phyloP scores from a whole-genome alignment of 1,284 basidiomycete genomes.

The Ustilago tritici region DNA sequence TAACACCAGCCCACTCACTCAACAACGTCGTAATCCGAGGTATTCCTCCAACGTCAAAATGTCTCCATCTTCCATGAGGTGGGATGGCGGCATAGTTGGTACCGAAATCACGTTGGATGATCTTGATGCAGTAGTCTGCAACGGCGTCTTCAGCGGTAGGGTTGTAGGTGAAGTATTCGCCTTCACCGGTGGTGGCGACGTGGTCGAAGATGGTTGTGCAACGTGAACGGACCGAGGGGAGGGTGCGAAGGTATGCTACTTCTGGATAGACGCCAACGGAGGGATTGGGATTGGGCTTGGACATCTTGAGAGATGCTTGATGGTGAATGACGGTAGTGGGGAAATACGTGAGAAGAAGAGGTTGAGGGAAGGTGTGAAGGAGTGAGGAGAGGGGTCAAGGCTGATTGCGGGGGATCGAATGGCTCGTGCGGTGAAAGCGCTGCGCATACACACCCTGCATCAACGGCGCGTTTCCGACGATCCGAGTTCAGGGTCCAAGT shows the following conservation, averaged over 20 bases:
- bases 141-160: constrained; percentile 79
- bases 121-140: constrained; percentile 82
- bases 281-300: not conserved
- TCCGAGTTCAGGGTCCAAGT: constrained; percentile 37
- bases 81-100: constrained; percentile 80
- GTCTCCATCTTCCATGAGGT: constrained; percentile 90
- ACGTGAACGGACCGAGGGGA: constrained; percentile 86
- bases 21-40: constrained; percentile 56
- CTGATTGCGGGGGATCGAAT: constrained; percentile 9
- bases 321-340: not conserved
- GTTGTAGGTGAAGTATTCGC: constrained; percentile 88
- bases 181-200: constrained; percentile 77
- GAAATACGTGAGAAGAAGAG: not conserved
- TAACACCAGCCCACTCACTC: constrained; percentile 29
- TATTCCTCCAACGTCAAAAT: constrained; percentile 73
- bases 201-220: constrained; percentile 80
- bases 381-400: not conserved
- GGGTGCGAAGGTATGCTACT: constrained; percentile 78
- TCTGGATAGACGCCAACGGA: constrained; percentile 9
- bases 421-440: constrained; percentile 26
- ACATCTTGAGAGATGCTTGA: not conserved
- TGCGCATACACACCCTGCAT: not conserved
- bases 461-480: constrained; percentile 19
- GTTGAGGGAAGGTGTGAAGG: not conserved
- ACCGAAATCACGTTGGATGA: constrained; percentile 90